phyloP scores from a whole-genome alignment of 2,329 filamentous ascomycete species.

The Ceratocystis destructans region DNA sequence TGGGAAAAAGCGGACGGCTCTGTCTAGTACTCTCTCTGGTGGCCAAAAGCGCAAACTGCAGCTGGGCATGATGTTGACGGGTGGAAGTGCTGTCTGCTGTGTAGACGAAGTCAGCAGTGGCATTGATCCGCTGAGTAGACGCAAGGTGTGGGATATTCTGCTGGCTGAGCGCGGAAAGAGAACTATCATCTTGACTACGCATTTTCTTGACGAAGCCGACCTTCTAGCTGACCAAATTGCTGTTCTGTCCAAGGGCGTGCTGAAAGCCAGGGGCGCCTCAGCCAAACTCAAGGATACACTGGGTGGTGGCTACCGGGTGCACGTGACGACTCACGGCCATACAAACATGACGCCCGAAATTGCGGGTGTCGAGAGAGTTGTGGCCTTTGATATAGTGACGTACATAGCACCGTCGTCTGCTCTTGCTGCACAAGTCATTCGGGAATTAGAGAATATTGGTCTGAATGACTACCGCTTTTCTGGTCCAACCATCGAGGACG shows the following conservation, averaged over 20 bases:
- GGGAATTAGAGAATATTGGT: constrained; percentile 49
- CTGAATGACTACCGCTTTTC: constrained; percentile 72
- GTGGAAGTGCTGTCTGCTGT: constrained; percentile 75
- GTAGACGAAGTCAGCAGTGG: constrained; percentile 86
- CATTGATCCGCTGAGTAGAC: constrained; percentile 68
- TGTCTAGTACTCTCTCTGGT: constrained; percentile 66
- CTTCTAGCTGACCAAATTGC: constrained; percentile 78
- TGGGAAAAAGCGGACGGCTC: constrained; percentile 55
- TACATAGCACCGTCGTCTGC: constrained; percentile 58
- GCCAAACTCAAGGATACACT: constrained; percentile 71
- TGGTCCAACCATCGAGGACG: constrained; percentile 83
- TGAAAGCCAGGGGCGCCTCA: constrained; percentile 71
- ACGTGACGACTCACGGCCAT: constrained; percentile 39
- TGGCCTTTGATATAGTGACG: constrained; percentile 55
- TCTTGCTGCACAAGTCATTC: constrained; percentile 58
- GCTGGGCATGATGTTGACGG: constrained; percentile 88
- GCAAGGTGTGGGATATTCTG: constrained; percentile 91
- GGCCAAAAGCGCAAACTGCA: constrained; percentile 89
- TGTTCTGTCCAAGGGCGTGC: constrained; percentile 69
- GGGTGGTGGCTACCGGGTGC: constrained; percentile 73
- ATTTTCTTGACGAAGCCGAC: constrained; percentile 89
- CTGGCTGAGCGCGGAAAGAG: constrained; percentile 67
- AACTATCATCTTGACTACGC: constrained; percentile 79
- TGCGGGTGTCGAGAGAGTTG: constrained; percentile 41
- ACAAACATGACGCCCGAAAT: constrained; percentile 33